Evolutionary conservation across 2,329 filamentous ascomycete genomes (phyloP).

Genomic region (Aspergillus fumigatiaffinis): DNA sequence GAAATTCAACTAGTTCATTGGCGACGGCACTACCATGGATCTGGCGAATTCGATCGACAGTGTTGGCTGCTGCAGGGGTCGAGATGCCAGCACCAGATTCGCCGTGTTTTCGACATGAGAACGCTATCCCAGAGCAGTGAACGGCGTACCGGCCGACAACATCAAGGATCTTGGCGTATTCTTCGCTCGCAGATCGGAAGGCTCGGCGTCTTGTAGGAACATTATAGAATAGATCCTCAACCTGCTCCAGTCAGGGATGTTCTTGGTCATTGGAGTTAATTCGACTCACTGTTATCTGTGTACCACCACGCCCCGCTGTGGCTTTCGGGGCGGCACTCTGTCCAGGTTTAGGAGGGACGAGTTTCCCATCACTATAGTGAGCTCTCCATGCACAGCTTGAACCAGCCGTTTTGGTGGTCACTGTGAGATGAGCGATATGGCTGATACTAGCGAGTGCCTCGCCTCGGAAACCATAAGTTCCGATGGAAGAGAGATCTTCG

Average conservation of each 20-base stretch:
- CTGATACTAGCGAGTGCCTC: constrained; percentile 97
- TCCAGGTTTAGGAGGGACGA: constrained; percentile 80
- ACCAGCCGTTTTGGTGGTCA: constrained; percentile 88
- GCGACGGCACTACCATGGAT: constrained; percentile 81
- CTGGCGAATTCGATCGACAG: constrained; percentile 80
- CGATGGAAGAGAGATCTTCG: constrained; percentile 84
- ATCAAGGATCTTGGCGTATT: constrained; percentile 97
- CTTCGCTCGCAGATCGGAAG: constrained; percentile 86
- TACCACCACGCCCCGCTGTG: constrained; percentile 81
- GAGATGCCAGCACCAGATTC: constrained; percentile 80
- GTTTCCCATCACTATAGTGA: constrained; percentile 76
- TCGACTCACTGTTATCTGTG: constrained; percentile 74
- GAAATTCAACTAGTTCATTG: constrained; percentile 79
- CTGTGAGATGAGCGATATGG: constrained; percentile 91
- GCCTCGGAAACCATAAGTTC: constrained; percentile 95
- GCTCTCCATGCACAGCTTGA: constrained; percentile 89
- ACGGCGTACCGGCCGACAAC: constrained; percentile 90
- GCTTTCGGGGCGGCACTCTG: constrained; percentile 82
- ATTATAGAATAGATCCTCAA: constrained; percentile 97
- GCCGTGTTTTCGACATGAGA: constrained; percentile 95
- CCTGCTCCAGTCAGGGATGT: constrained; percentile 34
- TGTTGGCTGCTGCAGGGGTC: constrained; percentile 67
- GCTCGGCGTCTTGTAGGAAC: constrained; percentile 82
- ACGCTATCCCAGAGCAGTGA: constrained; percentile 85
- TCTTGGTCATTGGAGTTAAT: not conserved